phyloP scores from a whole-genome alignment of 305 asterid species.

The Caryopteris hybrid region DNA sequence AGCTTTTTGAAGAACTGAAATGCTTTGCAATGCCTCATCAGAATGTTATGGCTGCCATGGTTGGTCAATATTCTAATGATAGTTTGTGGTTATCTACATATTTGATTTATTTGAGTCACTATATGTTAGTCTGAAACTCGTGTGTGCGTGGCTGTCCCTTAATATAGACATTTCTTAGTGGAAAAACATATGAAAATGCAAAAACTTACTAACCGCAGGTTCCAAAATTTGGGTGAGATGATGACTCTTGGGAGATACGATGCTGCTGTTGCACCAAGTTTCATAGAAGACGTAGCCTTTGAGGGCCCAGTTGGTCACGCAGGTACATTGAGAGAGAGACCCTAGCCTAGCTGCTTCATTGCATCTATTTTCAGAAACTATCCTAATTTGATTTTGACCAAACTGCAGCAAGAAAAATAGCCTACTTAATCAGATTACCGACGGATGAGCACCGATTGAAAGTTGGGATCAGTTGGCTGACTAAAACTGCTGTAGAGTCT shows the following conservation, averaged over 20 bases:
- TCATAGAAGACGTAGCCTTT: conserved; percentile 72
- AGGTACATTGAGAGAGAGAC: conserved; percentile 38
- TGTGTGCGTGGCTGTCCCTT: no score
- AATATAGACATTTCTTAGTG: no score
- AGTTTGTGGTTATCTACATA: no score
- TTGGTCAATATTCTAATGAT: no score
- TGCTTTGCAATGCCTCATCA: no score
- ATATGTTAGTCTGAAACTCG: no score
- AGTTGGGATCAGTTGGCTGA: conserved; percentile 93
- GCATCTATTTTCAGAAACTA: neutral
- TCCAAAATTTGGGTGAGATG: conserved; percentile 96
- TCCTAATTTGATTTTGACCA: neutral
- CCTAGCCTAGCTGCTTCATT: conserved; percentile 16
- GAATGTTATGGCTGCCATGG: no score
- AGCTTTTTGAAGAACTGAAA: no score
- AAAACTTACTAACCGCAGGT: no score
- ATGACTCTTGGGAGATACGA: conserved; percentile 91
- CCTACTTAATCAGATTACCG: conserved; percentile 77
- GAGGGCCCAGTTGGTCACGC: conserved; percentile 92
- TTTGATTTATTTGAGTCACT: no score
- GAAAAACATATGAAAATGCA: no score
- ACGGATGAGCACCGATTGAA: conserved; percentile 81
- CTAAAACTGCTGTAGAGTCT: conserved; percentile 73
- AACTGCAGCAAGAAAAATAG: conserved; percentile 80
- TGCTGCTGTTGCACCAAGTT: conserved; percentile 85